These are phyloP conservation scores for Penicillium sp. DNA, from an alignment of 2,329 filamentous ascomycete genomes.

Conservation along the genomic window DNA sequence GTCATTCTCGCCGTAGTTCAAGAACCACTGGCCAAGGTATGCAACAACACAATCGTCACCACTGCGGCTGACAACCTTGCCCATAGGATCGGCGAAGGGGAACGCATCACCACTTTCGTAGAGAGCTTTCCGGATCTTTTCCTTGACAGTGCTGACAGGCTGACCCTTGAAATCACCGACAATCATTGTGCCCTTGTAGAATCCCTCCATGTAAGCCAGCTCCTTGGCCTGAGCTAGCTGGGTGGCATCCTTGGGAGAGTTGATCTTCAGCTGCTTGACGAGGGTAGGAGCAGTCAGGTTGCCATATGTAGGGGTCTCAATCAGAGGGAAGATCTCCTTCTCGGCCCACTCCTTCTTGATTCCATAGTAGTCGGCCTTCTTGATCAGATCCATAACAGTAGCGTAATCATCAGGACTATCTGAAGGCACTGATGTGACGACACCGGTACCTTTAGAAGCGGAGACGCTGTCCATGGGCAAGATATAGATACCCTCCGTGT, in stretches of 20 bases:
- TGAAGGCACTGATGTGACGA: slow-evolving; percentile 91
- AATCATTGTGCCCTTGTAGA: slow-evolving; percentile 88
- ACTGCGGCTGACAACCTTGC: slow-evolving; percentile 79
- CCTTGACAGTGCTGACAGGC: slow-evolving; percentile 79
- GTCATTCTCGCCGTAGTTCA: slow-evolving; percentile 88
- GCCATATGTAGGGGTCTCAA: slow-evolving; percentile 80
- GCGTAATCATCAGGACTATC: slow-evolving; percentile 95
- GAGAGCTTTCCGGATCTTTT: slow-evolving; percentile 71
- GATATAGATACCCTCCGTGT: slow-evolving; percentile 77
- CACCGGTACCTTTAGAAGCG: slow-evolving; percentile 89
- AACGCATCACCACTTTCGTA: slow-evolving; percentile 76
- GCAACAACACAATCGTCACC: slow-evolving; percentile 91
- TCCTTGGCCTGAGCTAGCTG: slow-evolving; percentile 93
- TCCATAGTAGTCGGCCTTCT: slow-evolving; percentile 93
- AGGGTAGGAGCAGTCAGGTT: slow-evolving; percentile 76
- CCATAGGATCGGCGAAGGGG: slow-evolving; percentile 87
- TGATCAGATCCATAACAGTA: slow-evolving; percentile 77
- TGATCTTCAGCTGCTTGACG: slow-evolving; percentile 90
- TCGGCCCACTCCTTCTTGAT: slow-evolving; percentile 97
- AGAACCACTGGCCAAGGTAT: slow-evolving; percentile 93
- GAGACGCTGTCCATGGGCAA: slow-evolving; percentile 93
- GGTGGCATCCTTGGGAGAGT: slow-evolving; percentile 88
- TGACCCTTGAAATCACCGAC: slow-evolving; percentile 83
- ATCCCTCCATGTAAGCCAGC: slow-evolving; percentile 92
- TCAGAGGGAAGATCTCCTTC: slow-evolving; percentile 80